Evolutionary conservation across 2,329 filamentous ascomycete genomes (phyloP), one percentile per base, ranked within the genome.

Genomic region (Diaporthe sp.): DNA sequence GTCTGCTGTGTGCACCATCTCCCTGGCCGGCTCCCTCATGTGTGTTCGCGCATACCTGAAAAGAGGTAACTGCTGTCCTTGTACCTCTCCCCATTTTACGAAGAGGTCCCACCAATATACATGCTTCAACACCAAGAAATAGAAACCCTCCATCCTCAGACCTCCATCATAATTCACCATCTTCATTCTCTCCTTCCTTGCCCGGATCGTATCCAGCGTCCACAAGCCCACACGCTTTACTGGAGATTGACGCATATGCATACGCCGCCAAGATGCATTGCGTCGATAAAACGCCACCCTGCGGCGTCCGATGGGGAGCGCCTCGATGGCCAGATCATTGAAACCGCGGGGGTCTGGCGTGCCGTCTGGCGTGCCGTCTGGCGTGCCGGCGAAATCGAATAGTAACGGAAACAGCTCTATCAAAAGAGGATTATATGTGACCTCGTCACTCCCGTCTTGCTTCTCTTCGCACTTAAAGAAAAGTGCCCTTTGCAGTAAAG

Each of bases 101-200:
- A 57, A 73, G 34, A 65, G 17, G 49, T 73, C 60, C 72, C 72
- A 73, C 72, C 72, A 73, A 12, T 57, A 73, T 15, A 68, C 17
- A 31, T 73, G 47, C 12, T 67, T 57, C 10, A 67, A 22, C 13
- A 73, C 49, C 60, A 67, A 44, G 39, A 37, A 67, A 22, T 73
- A 73, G 60, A 73, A 67, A 28, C 37, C 17, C 58, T 73, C 72
- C 72, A 73, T 73, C 13, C 47, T 67, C 37, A 73, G 72, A n/a
- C 60, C 49, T 31, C 22, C 15, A 1, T 65, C 47, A 44, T 57
- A 73, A 7, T 31, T 67, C n/a, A 68, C 15, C 60, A 73, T 4
- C 58, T 12, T 67, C 34, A 73, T 53, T 12, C 2, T 49, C 58
- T 73, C 72, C 20, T 67, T 47, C 25, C 49, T 57, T 3, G 0